Evolutionary conservation across 495 filamentous ascomycete species (phyloP), one percentile per base, ranked within the genome.

Genomic region (Articulospora tetracladia): DNA sequence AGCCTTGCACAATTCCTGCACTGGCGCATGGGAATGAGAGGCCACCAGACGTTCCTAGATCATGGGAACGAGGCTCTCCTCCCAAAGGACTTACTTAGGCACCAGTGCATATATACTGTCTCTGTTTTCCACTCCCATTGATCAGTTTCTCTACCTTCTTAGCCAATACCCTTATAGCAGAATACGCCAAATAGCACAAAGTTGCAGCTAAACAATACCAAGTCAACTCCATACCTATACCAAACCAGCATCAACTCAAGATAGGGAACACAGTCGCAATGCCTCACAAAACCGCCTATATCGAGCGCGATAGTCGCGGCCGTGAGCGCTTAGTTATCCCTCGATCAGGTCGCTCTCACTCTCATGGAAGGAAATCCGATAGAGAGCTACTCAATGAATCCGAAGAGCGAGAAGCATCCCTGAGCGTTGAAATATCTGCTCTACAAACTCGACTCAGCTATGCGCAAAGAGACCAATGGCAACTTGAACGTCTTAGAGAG

Each of bases 1-100:
- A 58, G 41, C 55, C 55, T 50, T 36, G 3, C 46, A 36, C 41
- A 49, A 23, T 30, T 23, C 19, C 23, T 58, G 17, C 44, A 47
- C 54, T 27, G 44, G 11, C 8, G 19, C 28, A 15, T 15, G 41
- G 24, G 26, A 32, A 47, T 25, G 54, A 22, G 27, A 46, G 55
- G 44, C 26, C 27, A 47, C 23, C 24, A 17, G 36, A 58, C 25
- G 41, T 52, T 53, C 47, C 48, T 53, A 27, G 47, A 62, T 44
- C 59, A 56, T 61, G 59, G 24, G 15, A 6, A 57, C 28, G 20
- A 50, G 59, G 62, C 74, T 72, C 46, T 62, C 59, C 53, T 39
- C 67, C 25, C 12, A 27, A 57, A 55, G 39, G 28, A 32, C 36
- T 36, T 53, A 27, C 50, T 54, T 67, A 66, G 64, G 64, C 64